Base-by-base conservation (phyloP, 2,329 filamentous ascomycete genomes). In the Malbranchea zuffiana region DNA sequence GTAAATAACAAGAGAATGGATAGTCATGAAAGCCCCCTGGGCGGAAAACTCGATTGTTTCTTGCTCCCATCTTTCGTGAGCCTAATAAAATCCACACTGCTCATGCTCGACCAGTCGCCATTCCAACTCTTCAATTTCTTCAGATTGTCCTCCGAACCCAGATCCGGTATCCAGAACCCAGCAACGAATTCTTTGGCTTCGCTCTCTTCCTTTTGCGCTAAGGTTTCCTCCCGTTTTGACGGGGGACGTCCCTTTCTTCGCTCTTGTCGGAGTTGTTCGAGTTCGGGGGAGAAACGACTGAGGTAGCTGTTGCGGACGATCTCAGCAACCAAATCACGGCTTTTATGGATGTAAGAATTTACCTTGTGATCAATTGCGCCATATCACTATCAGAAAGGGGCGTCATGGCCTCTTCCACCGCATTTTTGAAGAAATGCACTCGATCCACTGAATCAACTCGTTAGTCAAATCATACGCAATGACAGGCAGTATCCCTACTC, bases 131-230 rank as follows among this genome's bases (percentile, higher is more conserved):
- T 71, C 26, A 96, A 60, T 46, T 73, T 69, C 40, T 69, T 61
- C 35, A 82, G 61, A 47, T 78, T 85, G 32, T 78, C 71, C 26
- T 70, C 66, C 27, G 77, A 71, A 38, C 75, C 72, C 37, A 95
- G 64, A 54, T 95, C 82, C 0, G 88, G 87, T 26, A 92, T 59
- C 60, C 57, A 81, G 53, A 94, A 92, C 0, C 90, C 90, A 36
- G 77, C 76, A 45, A 79, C 72, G 47, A 82, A 83, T 64, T 98
- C 90, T 48, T 80, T 80, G 52, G 80, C 69, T 45, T 95, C 80
- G 1, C 64, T 65, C 10, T 73, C 69, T 37, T 82, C 78, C 46
- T 77, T 80, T 50, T 83, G 70, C 56, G 76, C 78, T 25, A 96
- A 65, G 13, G 83, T 64, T 47, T 87, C 82, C 57, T 95, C 85